Evolutionary conservation across 1,284 basidiomycete genomes (phyloP).

Genomic region (Malassezia sympodialis): DNA sequence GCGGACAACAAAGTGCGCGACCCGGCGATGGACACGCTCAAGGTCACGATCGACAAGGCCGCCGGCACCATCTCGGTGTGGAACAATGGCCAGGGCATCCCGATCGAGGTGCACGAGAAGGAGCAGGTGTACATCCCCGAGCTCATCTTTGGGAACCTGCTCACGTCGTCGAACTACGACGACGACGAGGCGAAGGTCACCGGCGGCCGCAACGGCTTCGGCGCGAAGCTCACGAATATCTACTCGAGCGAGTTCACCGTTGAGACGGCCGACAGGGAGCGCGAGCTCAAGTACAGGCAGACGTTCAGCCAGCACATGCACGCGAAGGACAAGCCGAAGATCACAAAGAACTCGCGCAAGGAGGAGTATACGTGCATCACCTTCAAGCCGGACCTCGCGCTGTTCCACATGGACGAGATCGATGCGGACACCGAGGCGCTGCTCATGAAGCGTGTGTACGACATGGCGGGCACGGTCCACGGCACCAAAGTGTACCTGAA

Average conservation of each 20-base stretch:
- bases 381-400: constrained; percentile 80
- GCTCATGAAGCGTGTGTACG: constrained; percentile 88
- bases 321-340: constrained; percentile 69
- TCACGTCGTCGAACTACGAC: constrained; percentile 95
- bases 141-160: constrained; percentile 89
- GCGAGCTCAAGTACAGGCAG: constrained; percentile 85
- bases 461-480: constrained; percentile 88
- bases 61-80: constrained; percentile 77
- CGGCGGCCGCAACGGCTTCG: constrained; percentile 96
- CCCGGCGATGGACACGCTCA: constrained; percentile 41
- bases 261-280: constrained; percentile 86
- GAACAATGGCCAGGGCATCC: constrained; percentile 95
- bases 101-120: constrained; percentile 80
- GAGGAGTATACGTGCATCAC: constrained; percentile 89
- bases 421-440: constrained; percentile 84
- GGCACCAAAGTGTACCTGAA: constrained; percentile 90
- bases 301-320: constrained; percentile 90
- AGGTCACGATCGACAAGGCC: constrained; percentile 65
- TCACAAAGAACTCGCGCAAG: constrained; percentile 65
- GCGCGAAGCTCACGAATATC: constrained; percentile 92
- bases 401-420: constrained; percentile 85
- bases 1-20: constrained; percentile 83
- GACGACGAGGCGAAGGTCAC: constrained; percentile 98
- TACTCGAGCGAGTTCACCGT: constrained; percentile 95
- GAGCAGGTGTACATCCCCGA: constrained; percentile 95